A percentile compares a stretch with the other conserved stretches of the same genome.
Evolutionary conservation across 768 basidiomycete species (phyloP).

Genomic region (Dictyophora rubrovolvata): DNA sequence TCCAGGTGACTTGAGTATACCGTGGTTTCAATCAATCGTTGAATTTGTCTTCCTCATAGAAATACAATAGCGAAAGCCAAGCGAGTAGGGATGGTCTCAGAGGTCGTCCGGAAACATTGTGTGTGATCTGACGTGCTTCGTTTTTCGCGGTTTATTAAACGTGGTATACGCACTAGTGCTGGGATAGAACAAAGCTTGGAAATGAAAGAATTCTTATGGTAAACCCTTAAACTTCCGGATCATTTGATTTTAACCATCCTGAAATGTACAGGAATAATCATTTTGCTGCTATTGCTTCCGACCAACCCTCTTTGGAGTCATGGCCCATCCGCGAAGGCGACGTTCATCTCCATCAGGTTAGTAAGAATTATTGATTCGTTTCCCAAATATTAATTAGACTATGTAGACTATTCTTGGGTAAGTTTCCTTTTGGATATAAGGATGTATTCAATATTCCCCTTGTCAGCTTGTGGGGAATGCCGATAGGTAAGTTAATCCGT

Average conservation of each 20-base stretch:
- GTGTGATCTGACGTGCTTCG: constrained; percentile 19
- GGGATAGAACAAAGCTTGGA: constrained; percentile 1
- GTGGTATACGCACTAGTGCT: not conserved
- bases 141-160: not conserved
- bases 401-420: constrained; percentile 52
- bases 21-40: not conserved
- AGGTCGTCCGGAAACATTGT: constrained; percentile 43
- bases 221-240: not conserved
- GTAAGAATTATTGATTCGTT: not conserved
- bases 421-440: constrained; percentile 16
- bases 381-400: not conserved
- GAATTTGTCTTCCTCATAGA: constrained; percentile 13
- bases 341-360: not conserved
- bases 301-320: constrained; percentile 59
- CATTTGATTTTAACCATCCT: too few relatives aligned
- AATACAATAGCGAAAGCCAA: constrained; percentile 34
- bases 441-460: not conserved
- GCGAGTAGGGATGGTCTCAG: constrained; percentile 35
- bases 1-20: constrained; percentile 20
- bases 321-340: constrained; percentile 8
- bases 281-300: constrained; percentile 59
- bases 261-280: constrained; percentile 53
- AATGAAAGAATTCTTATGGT: constrained; percentile 4
- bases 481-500: constrained; percentile 37
- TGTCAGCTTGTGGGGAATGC: constrained; percentile 60